Evolutionary conservation across 2,329 filamentous ascomycete genomes (phyloP).

Genomic region (Diaporthe capsici): DNA sequence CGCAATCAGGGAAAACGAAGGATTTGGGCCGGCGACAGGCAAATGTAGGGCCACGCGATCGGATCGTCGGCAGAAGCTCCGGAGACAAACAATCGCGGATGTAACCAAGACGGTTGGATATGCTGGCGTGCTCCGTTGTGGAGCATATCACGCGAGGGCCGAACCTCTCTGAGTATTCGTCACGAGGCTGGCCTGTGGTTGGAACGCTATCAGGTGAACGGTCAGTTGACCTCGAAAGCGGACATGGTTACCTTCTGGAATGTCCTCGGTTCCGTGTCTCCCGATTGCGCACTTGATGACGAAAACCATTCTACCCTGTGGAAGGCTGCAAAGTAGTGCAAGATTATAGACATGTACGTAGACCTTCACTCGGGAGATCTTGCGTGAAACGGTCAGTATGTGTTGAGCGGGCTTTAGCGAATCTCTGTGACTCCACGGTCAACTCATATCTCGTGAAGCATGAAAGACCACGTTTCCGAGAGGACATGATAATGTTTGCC

Average conservation of each 20-base stretch:
- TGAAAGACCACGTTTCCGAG: neutral
- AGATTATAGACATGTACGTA: neutral
- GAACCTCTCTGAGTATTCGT: neutral
- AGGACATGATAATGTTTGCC: neutral
- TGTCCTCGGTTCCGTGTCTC: neutral
- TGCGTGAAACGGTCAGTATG: neutral
- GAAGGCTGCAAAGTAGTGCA: neutral
- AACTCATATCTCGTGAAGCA: neutral
- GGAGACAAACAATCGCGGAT: neutral
- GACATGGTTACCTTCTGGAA: neutral
- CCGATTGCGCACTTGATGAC: neutral
- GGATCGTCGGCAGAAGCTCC: neutral
- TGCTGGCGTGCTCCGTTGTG: neutral
- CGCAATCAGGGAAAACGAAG: too few species aligned
- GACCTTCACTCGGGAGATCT: neutral
- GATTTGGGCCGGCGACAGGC: too few species aligned
- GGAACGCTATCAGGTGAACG: neutral
- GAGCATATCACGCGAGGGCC: neutral
- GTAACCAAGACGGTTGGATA: neutral
- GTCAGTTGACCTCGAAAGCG: neutral
- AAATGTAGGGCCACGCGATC: neutral
- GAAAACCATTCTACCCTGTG: neutral
- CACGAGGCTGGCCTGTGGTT: neutral
- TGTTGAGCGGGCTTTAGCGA: neutral
- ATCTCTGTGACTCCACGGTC: neutral